Conservation (phyloP, 768 basidiomycete species). For the Panellus pusillus region DNA sequence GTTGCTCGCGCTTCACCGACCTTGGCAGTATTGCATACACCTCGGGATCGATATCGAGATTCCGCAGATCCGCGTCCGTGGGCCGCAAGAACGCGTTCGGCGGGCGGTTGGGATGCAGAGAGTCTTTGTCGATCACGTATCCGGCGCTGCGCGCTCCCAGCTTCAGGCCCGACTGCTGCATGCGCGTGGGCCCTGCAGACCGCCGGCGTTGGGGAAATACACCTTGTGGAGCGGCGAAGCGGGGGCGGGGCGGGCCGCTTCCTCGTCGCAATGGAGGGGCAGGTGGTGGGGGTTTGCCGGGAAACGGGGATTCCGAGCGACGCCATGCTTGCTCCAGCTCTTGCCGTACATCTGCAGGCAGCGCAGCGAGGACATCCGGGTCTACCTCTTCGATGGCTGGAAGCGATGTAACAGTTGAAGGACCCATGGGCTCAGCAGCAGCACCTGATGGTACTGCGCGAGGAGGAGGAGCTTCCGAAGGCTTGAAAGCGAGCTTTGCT, state of each 20-base stretch:
- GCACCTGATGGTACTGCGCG: neutral
- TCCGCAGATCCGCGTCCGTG: conserved; percentile 53
- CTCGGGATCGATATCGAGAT: conserved; percentile 71
- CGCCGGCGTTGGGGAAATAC: conserved; percentile 32
- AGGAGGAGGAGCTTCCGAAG: conserved; percentile 11
- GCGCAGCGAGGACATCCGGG: conserved; percentile 63
- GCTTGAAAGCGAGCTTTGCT: conserved; percentile 58
- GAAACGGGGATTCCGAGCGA: conserved; percentile 53
- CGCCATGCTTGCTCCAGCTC: conserved; percentile 73
- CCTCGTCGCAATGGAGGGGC: conserved; percentile 15
- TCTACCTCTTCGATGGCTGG: conserved; percentile 81
- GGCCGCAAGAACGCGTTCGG: conserved; percentile 33
- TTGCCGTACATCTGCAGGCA: conserved; percentile 66
- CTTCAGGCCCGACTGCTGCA: conserved; percentile 10
- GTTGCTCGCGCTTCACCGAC: conserved; percentile 71
- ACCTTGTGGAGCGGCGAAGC: conserved; percentile 19
- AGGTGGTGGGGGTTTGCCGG: conserved; percentile 16
- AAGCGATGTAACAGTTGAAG: conserved; percentile 36
- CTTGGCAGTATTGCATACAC: conserved; percentile 67
- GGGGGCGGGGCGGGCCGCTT: neutral
- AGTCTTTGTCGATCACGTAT: conserved; percentile 26
- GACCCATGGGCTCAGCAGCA: conserved; percentile 1
- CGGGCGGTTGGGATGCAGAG: conserved; percentile 9
- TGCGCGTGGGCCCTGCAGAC: conserved; percentile 34
- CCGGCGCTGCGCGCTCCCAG: conserved; percentile 3